phyloP scores from a whole-genome alignment of 768 basidiomycete genomes.

The Pleurotus platypus region DNA sequence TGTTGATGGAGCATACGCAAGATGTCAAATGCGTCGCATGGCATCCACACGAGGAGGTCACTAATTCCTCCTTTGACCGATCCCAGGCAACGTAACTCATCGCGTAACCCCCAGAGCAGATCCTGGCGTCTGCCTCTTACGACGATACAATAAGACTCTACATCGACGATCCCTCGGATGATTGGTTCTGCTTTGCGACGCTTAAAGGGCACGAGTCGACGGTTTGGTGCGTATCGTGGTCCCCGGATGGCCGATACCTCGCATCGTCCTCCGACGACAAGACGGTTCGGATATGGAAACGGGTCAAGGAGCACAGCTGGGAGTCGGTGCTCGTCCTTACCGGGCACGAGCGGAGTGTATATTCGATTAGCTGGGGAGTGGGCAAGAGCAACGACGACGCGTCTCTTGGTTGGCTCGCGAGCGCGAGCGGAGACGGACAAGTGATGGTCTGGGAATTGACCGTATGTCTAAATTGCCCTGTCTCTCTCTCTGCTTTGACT shows the following conservation, averaged over 20 bases:
- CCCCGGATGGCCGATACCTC: conserved; percentile 74
- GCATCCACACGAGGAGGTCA: conserved; percentile 94
- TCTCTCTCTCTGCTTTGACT: neutral
- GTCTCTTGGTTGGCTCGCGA: conserved; percentile 81
- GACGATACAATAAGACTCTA: conserved; percentile 96
- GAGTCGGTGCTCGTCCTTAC: conserved; percentile 55
- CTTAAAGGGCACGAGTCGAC: conserved; percentile 81
- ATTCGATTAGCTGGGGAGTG: conserved; percentile 70
- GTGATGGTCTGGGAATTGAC: conserved; percentile 79
- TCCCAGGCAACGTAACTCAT: conserved; percentile 8
- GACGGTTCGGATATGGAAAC: conserved; percentile 83
- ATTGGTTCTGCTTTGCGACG: conserved; percentile 88
- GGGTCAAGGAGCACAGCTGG: conserved; percentile 59
- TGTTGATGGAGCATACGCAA: conserved; percentile 95
- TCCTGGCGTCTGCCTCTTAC: conserved; percentile 94
- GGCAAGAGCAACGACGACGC: conserved; percentile 31
- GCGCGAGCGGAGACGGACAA: conserved; percentile 80
- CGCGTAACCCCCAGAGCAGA: conserved; percentile 42
- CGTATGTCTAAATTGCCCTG: conserved; percentile 30
- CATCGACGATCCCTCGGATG: conserved; percentile 88
- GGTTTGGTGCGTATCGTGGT: conserved; percentile 88
- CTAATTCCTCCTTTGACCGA: conserved; percentile 9
- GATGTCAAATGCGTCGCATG: conserved; percentile 95
- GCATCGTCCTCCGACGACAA: conserved; percentile 86
- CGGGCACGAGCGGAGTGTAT: conserved; percentile 75